phyloP scores from a whole-genome alignment of 208 protist genomes.

The Angomonas desouzai region DNA sequence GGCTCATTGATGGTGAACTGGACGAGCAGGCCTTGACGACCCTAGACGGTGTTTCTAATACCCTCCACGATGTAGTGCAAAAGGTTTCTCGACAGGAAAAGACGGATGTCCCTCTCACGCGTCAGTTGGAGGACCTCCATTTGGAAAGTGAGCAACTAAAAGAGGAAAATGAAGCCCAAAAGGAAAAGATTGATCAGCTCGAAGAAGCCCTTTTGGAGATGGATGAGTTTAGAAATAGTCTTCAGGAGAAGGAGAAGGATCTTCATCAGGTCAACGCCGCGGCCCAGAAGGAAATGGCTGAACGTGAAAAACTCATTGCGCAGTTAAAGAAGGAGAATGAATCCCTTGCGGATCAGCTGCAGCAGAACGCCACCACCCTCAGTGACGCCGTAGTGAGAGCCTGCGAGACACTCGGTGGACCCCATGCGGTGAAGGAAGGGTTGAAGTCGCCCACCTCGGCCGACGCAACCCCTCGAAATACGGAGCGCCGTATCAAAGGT shows the following conservation, averaged over 20 bases:
- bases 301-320: slow-evolving; percentile 2
- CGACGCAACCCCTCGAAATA: neutral
- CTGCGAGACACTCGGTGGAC: slow-evolving; percentile 8
- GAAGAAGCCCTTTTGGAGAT: neutral
- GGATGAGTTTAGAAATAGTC: slow-evolving; percentile 1
- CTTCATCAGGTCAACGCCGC: neutral
- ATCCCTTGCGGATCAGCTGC: slow-evolving; percentile 5
- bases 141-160: neutral
- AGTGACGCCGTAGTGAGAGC: neutral
- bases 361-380: slow-evolving; percentile 7
- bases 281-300: slow-evolving; percentile 15
- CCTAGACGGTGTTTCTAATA: neutral
- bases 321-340: slow-evolving; percentile 15
- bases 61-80: slow-evolving; percentile 7
- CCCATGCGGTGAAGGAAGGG: neutral
- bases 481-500: slow-evolving; percentile 4
- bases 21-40: slow-evolving; percentile 5
- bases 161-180: slow-evolving; percentile 1
- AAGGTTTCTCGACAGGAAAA: slow-evolving; percentile 15
- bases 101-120: slow-evolving; percentile 8
- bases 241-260: slow-evolving; percentile 10
- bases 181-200: slow-evolving; percentile 15
- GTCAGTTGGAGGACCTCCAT: slow-evolving; percentile 16
- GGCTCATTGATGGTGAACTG: neutral
- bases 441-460: neutral